Conservation (phyloP, 2,329 filamentous ascomycete genomes). For the Eurotiales sp. region DNA sequence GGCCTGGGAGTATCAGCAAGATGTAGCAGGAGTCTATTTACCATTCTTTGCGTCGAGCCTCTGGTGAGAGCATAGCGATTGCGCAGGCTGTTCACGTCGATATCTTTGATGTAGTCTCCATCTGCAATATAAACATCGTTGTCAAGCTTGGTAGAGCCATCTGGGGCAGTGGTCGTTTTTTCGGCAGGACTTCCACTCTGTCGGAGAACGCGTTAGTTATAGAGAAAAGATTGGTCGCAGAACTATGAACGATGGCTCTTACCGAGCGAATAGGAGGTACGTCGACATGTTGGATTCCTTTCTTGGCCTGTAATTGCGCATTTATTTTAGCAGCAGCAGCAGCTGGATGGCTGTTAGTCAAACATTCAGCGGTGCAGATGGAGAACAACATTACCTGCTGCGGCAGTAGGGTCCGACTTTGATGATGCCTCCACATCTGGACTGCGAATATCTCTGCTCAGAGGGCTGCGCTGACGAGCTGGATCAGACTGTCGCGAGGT, state of each 20-base stretch:
- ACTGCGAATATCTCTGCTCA: conserved; percentile 53
- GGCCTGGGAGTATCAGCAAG: conserved; percentile 62
- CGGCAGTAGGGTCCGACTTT: conserved; percentile 63
- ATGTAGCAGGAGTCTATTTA: conserved; percentile 73
- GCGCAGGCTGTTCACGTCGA: conserved; percentile 95
- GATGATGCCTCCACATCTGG: conserved; percentile 38
- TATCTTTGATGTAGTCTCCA: conserved; percentile 97
- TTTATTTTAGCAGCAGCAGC: conserved; percentile 88
- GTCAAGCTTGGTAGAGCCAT: conserved; percentile 61
- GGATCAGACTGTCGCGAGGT: conserved; percentile 63
- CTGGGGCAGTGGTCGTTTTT: conserved; percentile 53
- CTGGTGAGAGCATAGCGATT: conserved; percentile 98
- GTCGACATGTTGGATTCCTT: conserved; percentile 85
- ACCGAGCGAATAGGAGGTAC: conserved; percentile 73
- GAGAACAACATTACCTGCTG: conserved; percentile 59
- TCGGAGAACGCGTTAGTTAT: conserved; percentile 12
- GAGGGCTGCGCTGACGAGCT: conserved; percentile 75
- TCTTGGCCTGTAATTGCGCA: conserved; percentile 77
- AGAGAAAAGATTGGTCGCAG: background rate
- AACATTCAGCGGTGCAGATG: conserved; percentile 1
- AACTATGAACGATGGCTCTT: conserved; percentile 22
- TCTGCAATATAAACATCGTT: conserved; percentile 91
- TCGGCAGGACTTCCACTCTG: conserved; percentile 49
- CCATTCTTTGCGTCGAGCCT: conserved; percentile 97
- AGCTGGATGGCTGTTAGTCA: conserved; percentile 47